Evolutionary conservation across 306 rosid genomes (phyloP).

Genomic region (Lagenaria siceraria): DNA sequence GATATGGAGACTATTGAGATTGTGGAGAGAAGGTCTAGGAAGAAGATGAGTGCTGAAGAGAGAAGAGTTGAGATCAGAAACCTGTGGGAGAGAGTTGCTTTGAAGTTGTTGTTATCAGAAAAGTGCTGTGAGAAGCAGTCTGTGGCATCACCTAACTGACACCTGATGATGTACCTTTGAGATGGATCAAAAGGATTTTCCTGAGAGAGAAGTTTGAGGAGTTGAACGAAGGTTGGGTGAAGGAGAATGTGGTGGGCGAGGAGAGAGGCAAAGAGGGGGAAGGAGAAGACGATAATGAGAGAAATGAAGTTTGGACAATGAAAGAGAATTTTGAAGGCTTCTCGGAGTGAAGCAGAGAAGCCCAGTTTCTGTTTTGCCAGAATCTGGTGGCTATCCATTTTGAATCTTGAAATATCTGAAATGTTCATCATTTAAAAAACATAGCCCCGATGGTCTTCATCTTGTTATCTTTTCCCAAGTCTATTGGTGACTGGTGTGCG

Average conservation of each 20-base stretch:
- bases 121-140: background rate
- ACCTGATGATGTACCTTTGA: background rate
- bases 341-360: constrained; percentile 21
- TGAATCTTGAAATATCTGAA: background rate
- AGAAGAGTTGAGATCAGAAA: background rate
- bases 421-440: background rate
- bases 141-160: background rate
- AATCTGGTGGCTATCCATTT: constrained; percentile 20
- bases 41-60: constrained; percentile 13
- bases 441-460: background rate
- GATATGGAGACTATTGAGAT: constrained; percentile 19
- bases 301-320: constrained; percentile 35
- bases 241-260: constrained; percentile 26
- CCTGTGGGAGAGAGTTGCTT: background rate
- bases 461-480: background rate
- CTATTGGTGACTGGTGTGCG: background rate
- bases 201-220: constrained; percentile 7
- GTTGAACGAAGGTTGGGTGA: constrained; percentile 18
- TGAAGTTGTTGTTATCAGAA: background rate
- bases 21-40: constrained; percentile 22
- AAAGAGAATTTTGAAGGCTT: constrained; percentile 23
- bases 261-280: constrained; percentile 37
- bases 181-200: background rate
- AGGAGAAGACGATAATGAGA: constrained; percentile 29
- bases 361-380: constrained; percentile 20